These are phyloP conservation scores for Solanum dulcamara DNA, from an alignment of 257 asterid genomes.

Conservation along the genomic window DNA sequence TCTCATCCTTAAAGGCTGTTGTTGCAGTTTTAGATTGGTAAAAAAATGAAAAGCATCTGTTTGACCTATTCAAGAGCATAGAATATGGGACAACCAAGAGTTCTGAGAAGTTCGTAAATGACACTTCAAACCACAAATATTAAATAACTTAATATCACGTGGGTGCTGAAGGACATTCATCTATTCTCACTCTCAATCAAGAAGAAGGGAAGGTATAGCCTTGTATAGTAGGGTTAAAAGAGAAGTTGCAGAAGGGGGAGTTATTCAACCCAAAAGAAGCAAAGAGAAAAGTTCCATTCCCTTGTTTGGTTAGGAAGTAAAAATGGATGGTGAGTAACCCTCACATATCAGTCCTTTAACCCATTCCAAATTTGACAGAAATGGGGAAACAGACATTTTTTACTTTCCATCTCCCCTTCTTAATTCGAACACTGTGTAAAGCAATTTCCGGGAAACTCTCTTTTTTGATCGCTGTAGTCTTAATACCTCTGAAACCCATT, in stretches of 20 bases:
- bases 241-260: not conserved
- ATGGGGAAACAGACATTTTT: not conserved
- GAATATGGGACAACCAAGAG: not conserved
- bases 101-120: not conserved
- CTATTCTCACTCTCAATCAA: not conserved
- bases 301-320: not conserved
- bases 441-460: not conserved
- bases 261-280: not conserved
- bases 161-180: not conserved
- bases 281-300: not conserved
- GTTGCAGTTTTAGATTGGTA: not conserved
- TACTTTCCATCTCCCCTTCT: not conserved
- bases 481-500: conserved; percentile 98
- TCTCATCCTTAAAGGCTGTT: not conserved
- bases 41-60: not conserved
- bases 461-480: not conserved
- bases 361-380: not conserved
- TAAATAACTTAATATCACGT: not conserved
- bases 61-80: not conserved
- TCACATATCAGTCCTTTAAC: not conserved
- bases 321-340: not conserved
- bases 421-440: not conserved
- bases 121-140: not conserved
- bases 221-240: not conserved
- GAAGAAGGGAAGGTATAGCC: not conserved